Evolutionary conservation across 441 rosid species (phyloP).

Genomic region (Adansonia madagascariensis): DNA sequence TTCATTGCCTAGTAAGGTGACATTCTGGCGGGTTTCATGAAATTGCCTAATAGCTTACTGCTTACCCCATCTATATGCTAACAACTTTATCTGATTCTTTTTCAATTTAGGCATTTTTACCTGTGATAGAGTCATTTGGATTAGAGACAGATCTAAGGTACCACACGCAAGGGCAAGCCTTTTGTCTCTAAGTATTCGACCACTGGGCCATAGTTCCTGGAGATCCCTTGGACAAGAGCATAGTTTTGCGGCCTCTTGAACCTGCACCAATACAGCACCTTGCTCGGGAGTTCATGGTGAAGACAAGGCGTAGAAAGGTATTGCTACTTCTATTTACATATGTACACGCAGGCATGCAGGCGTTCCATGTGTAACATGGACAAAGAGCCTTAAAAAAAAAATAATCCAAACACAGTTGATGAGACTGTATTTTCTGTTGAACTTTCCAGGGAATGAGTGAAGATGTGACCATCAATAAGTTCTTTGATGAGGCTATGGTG

Average conservation of each 20-base stretch:
- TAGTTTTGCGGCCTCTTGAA: slow-evolving; percentile 72
- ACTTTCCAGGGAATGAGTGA: slow-evolving; percentile 85
- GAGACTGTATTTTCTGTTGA: not conserved
- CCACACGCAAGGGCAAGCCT: slow-evolving; percentile 81
- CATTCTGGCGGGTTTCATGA: not conserved
- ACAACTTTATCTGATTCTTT: not conserved
- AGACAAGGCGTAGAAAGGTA: slow-evolving; percentile 80
- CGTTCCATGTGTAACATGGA: not conserved
- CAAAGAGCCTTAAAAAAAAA: not conserved
- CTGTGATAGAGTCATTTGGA: slow-evolving; percentile 78
- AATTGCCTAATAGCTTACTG: slow-evolving; percentile 6
- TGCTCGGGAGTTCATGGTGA: slow-evolving; percentile 84
- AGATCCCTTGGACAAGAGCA: slow-evolving; percentile 77
- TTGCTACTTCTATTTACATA: not conserved
- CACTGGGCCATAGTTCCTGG: slow-evolving; percentile 87
- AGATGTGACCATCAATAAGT: slow-evolving; percentile 94
- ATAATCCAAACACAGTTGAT: not conserved
- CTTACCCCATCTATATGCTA: not conserved
- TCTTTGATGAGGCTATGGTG: slow-evolving; percentile 97
- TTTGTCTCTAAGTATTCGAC: slow-evolving; percentile 62
- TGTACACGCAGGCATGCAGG: not conserved
- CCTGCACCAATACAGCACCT: slow-evolving; percentile 85
- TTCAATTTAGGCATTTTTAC: slow-evolving; percentile 65
- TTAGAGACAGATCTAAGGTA: slow-evolving; percentile 81
- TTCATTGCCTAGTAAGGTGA: not conserved